These are phyloP conservation scores for Lachancea sp. DNA, from an alignment of 805 yeast species.

Conservation along the genomic window DNA sequence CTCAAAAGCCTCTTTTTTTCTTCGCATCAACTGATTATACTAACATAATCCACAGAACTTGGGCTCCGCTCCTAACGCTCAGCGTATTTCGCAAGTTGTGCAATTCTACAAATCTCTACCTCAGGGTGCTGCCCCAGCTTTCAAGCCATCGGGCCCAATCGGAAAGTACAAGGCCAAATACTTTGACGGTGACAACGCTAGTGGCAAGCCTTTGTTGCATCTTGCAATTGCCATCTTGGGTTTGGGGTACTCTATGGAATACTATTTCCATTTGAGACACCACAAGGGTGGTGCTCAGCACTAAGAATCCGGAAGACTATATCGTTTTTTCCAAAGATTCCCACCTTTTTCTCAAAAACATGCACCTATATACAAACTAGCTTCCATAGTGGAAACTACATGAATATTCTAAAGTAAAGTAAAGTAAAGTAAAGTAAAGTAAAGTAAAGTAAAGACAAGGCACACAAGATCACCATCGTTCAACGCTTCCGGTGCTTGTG, in stretches of 20 bases:
- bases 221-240: constrained; percentile 59
- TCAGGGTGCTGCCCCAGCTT: constrained; percentile 80
- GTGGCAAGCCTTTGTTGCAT: constrained; percentile 79
- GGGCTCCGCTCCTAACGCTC: constrained; percentile 93
- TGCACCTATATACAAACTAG: constrained; percentile 1
- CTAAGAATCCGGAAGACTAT: constrained; percentile 6
- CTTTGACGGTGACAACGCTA: constrained; percentile 77
- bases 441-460: neutral
- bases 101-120: constrained; percentile 94
- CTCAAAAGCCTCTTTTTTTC: too few relatives aligned
- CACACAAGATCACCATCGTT: neutral
- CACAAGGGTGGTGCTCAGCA: constrained; percentile 46
- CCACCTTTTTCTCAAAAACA: neutral
- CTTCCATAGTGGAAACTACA: neutral
- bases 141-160: constrained; percentile 60
- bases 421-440: constrained; percentile 2
- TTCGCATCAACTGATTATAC: constrained; percentile 8
- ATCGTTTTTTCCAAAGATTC: too few relatives aligned
- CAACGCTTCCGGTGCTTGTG: neutral
- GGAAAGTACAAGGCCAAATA: constrained; percentile 81
- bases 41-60: constrained; percentile 51
- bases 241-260: constrained; percentile 87
- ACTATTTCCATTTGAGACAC: constrained; percentile 79
- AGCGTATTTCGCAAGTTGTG: constrained; percentile 92
- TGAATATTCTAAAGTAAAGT: constrained; percentile 7